A percentile compares a stretch with the other conserved stretches of the same genome.
These are phyloP conservation scores for Sclerotinia minor DNA, from an alignment of 2,329 filamentous ascomycete species.

Conservation along the genomic window DNA sequence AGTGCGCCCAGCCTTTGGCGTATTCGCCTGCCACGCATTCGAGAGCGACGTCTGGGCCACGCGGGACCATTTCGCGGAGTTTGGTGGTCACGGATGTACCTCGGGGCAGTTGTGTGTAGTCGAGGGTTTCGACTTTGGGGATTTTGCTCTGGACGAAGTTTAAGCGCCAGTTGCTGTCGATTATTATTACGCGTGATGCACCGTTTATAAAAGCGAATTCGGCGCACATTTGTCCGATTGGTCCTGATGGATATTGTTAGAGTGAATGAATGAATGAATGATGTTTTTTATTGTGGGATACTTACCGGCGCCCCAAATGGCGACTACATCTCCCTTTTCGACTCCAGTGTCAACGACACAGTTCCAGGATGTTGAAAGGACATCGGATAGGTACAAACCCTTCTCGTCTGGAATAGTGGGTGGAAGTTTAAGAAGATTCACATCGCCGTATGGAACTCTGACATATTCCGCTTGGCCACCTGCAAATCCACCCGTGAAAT, in stretches of 20 bases:
- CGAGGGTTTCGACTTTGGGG: slow-evolving; percentile 65
- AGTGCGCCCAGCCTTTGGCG: slow-evolving; percentile 61
- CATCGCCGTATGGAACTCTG: slow-evolving; percentile 75
- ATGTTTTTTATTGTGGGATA: neutral
- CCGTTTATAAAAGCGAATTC: slow-evolving; percentile 74
- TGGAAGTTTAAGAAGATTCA: slow-evolving; percentile 78
- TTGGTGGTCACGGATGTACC: slow-evolving; percentile 69
- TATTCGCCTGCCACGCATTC: slow-evolving; percentile 67
- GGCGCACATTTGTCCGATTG: slow-evolving; percentile 81
- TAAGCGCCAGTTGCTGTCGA: slow-evolving; percentile 72
- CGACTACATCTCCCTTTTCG: slow-evolving; percentile 73
- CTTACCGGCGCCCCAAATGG: slow-evolving; percentile 72
- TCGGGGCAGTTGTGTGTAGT: slow-evolving; percentile 62
- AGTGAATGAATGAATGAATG: neutral
- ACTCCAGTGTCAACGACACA: slow-evolving; percentile 81
- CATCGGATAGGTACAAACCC: slow-evolving; percentile 74
- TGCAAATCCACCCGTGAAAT: slow-evolving; percentile 83
- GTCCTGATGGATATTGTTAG: slow-evolving; percentile 46
- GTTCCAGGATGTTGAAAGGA: slow-evolving; percentile 77
- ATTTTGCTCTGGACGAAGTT: slow-evolving; percentile 66
- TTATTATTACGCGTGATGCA: slow-evolving; percentile 72
- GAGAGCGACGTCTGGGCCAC: slow-evolving; percentile 73
- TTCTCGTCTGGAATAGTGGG: slow-evolving; percentile 82
- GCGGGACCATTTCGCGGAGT: slow-evolving; percentile 71
- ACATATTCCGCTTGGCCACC: slow-evolving; percentile 88